A percentile compares a stretch with the other conserved stretches of the same genome.
Evolutionary conservation across 352 stramenopile species (phyloP).

Genomic region (Globisporangium polare): DNA sequence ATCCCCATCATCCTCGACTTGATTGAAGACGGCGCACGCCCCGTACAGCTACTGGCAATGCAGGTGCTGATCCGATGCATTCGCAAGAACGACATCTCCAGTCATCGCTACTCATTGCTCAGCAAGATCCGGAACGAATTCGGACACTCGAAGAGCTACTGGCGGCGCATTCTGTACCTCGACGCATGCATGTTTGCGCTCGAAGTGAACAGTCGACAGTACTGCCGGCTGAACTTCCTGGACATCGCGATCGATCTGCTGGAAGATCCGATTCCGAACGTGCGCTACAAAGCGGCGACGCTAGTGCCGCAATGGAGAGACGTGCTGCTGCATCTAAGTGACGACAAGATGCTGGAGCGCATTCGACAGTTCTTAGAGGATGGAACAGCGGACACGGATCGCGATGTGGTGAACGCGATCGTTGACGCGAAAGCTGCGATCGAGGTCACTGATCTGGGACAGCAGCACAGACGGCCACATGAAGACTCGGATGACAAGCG

Average conservation of each 20-base stretch:
- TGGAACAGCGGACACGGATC: constrained; percentile 50
- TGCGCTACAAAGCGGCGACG: constrained; percentile 66
- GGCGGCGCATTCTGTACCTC: constrained; percentile 68
- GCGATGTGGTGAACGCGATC: constrained; percentile 55
- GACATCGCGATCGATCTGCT: constrained; percentile 73
- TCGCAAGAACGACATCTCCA: constrained; percentile 59
- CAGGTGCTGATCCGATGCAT: constrained; percentile 67
- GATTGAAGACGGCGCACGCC: constrained; percentile 68
- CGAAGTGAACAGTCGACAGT: constrained; percentile 65
- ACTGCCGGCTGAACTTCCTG: constrained; percentile 71
- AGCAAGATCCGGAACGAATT: constrained; percentile 68
- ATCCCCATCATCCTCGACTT: constrained; percentile 77
- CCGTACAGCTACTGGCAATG: constrained; percentile 65
- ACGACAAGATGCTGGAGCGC: constrained; percentile 71
- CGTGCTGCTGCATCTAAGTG: constrained; percentile 42
- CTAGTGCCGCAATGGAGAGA: constrained; percentile 65
- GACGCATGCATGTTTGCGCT: constrained; percentile 63
- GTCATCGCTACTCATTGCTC: constrained; percentile 66
- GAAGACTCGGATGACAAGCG: constrained; percentile 65
- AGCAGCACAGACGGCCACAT: constrained; percentile 30
- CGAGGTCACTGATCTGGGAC: constrained; percentile 32
- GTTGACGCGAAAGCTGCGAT: constrained; percentile 41
- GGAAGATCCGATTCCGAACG: constrained; percentile 70
- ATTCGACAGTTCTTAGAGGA: constrained; percentile 72
- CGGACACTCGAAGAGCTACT: constrained; percentile 70